A percentile compares a stretch with the other conserved stretches of the same genome.
phyloP scores from a whole-genome alignment of 1,284 basidiomycete genomes.

The Malassezia cuniculi region DNA sequence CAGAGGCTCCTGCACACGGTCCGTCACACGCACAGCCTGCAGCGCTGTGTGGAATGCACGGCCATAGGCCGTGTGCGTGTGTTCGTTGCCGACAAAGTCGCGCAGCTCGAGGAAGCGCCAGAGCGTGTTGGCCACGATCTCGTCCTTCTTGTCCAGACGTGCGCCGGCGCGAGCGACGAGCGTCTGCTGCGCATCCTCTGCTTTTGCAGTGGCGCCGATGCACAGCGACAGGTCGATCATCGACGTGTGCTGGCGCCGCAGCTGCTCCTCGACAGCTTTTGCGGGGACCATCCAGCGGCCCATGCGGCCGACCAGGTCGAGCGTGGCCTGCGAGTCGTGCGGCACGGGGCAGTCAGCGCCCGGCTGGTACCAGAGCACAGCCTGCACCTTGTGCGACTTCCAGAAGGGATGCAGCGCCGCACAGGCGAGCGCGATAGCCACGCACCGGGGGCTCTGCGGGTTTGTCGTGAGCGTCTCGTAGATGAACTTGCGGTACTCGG shows the following conservation, averaged over 20 bases:
- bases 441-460: slow-evolving; percentile 76
- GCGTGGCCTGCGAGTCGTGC: slow-evolving; percentile 56
- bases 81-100: slow-evolving; percentile 77
- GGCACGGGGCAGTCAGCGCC: slow-evolving; percentile 24
- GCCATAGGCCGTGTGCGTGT: slow-evolving; percentile 70
- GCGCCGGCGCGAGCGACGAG: slow-evolving; percentile 23
- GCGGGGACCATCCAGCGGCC: slow-evolving; percentile 85
- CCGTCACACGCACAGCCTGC: slow-evolving; percentile 66
- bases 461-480: slow-evolving; percentile 88
- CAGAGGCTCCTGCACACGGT: slow-evolving; percentile 94
- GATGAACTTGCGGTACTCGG: slow-evolving; percentile 83
- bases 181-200: slow-evolving; percentile 29
- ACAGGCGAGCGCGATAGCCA: slow-evolving; percentile 52
- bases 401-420: slow-evolving; percentile 38
- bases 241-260: slow-evolving; percentile 86
- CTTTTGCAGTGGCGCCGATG: slow-evolving; percentile 62
- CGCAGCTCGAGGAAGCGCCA: slow-evolving; percentile 94
- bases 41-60: slow-evolving; percentile 76
- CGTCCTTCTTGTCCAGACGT: slow-evolving; percentile 85
- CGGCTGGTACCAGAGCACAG: slow-evolving; percentile 35
- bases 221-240: slow-evolving; percentile 96
- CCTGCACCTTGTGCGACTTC: slow-evolving; percentile 32
- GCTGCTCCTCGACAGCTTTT: slow-evolving; percentile 75
- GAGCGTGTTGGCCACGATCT: slow-evolving; percentile 91
- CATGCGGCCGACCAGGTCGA: slow-evolving; percentile 73